These are phyloP conservation scores for Ormosia semicastrata DNA, from an alignment of 306 rosid species.

Conservation along the genomic window DNA sequence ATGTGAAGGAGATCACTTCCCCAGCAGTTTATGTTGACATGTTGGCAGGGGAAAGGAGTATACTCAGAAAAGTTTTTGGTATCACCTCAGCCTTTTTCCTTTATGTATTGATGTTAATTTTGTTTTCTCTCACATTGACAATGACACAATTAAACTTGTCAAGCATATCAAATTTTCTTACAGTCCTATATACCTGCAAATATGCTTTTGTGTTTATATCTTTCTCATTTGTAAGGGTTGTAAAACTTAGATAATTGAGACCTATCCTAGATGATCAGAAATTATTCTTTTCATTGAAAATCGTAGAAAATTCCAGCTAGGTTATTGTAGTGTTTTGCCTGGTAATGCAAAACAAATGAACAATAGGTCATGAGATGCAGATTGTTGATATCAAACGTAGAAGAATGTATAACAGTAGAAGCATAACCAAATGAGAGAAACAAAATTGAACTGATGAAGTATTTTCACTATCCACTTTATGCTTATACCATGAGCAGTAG, in stretches of 20 bases:
- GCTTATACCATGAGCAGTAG: neutral
- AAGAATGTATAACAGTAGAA: neutral
- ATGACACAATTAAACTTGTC: neutral
- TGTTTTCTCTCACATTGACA: slow-evolving; percentile 6
- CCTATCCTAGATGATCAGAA: neutral
- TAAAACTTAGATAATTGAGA: neutral
- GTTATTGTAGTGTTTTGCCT: neutral
- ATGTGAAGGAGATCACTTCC: slow-evolving; percentile 69
- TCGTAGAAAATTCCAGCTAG: neutral
- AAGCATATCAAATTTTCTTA: neutral
- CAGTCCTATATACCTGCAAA: neutral
- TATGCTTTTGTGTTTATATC: neutral
- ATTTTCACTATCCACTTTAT: neutral
- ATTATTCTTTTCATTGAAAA: neutral
- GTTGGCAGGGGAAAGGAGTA: slow-evolving; percentile 70
- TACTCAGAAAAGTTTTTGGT: slow-evolving; percentile 91
- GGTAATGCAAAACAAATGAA: neutral
- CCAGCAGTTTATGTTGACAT: slow-evolving; percentile 72
- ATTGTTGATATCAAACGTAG: slow-evolving; percentile 5
- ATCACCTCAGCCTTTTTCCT: slow-evolving; percentile 20
- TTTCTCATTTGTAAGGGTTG: neutral
- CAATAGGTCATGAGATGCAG: neutral
- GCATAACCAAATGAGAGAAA: neutral
- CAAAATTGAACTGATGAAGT: neutral
- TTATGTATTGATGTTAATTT: neutral